Evolutionary conservation across 1,139 yeast species (phyloP), one percentile per base, ranked within the genome.

Genomic region (Lodderomyces parapsilosis): DNA sequence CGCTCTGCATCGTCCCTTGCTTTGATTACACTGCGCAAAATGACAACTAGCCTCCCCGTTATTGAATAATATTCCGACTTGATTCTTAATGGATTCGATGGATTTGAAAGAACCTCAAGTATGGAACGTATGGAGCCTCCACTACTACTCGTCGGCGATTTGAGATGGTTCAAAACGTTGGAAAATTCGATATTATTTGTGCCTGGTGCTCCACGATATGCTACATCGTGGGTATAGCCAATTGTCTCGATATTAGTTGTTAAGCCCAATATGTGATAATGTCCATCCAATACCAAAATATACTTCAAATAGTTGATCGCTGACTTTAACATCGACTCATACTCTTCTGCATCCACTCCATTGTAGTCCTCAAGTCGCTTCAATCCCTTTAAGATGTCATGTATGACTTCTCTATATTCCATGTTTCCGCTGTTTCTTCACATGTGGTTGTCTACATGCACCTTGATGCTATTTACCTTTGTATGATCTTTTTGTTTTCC

Each of bases 1-100:
- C 23, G 24, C 36, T 65, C 66, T 0, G 66, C 55, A 10, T 56
- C 55, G n/a, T 36, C 32, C 31, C 62, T 60, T 11, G 56, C 48
- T 15, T 49, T 3, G 11, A 30, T 17, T 11, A n/a, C 10, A 6
- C 6, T 11, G 19, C 10, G 33, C 33, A 30, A 30, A 19, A 30
- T 15, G 2, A 3, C n/a, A 10, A 19, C 4, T 4, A 30, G 19
- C 19, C n/a, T 14, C 19, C n/a, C 10, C n/a, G 19, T 19, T 30
- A 30, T 30, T 10, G 19, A 2, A 6, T 30, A 19, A n/a, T 30
- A 30, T 11, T 15, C 33, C 5, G 33, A 15, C n/a, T 30, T 30
- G 14, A 30, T 30, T 30, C 33, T 9, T 14, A 30, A 13, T 15
- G 18, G 33, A 15, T 30, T 30, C 4, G 18, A 18, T 6, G 33